Percentiles rank a stretch among this genome's conserved stretches.
phyloP scores from a whole-genome alignment of 176 grass and related monocot genomes.

The Stipa capillata region DNA sequence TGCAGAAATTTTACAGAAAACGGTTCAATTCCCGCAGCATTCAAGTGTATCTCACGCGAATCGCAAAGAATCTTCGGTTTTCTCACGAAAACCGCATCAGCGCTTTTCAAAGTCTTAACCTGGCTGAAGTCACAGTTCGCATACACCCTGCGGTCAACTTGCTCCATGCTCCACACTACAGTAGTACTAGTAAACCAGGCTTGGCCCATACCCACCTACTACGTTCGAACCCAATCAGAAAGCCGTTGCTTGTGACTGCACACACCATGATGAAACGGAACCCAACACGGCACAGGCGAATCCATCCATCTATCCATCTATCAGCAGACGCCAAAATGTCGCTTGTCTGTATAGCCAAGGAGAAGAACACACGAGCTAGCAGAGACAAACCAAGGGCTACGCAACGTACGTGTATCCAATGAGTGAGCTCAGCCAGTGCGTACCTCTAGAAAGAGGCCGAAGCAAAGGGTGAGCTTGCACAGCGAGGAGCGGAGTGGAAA shows the following conservation, averaged over 20 bases:
- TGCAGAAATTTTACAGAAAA: too few species aligned
- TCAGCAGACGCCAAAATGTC: background rate
- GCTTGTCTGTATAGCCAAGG: slow-evolving; percentile 15
- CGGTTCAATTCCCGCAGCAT: too few species aligned
- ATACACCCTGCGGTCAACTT: background rate
- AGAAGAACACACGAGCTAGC: background rate
- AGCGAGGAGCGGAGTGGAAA: background rate
- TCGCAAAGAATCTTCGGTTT: too few species aligned
- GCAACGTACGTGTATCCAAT: background rate
- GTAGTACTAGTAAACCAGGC: background rate
- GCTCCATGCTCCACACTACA: too few species aligned
- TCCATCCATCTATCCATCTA: too few species aligned
- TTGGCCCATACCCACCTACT: background rate
- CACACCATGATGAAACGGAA: background rate
- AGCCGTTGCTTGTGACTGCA: slow-evolving; percentile 28
- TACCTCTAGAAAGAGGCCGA: background rate
- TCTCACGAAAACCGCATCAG: too few species aligned
- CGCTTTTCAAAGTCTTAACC: background rate
- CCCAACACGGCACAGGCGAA: background rate
- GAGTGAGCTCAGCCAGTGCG: background rate
- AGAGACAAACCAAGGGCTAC: background rate
- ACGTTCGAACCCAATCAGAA: background rate
- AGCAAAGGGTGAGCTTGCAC: slow-evolving; percentile 10
- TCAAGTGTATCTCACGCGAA: too few species aligned
- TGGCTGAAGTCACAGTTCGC: too few species aligned